phyloP scores from a whole-genome alignment of 2,329 filamentous ascomycete species.

The Cladosporium sp. region DNA sequence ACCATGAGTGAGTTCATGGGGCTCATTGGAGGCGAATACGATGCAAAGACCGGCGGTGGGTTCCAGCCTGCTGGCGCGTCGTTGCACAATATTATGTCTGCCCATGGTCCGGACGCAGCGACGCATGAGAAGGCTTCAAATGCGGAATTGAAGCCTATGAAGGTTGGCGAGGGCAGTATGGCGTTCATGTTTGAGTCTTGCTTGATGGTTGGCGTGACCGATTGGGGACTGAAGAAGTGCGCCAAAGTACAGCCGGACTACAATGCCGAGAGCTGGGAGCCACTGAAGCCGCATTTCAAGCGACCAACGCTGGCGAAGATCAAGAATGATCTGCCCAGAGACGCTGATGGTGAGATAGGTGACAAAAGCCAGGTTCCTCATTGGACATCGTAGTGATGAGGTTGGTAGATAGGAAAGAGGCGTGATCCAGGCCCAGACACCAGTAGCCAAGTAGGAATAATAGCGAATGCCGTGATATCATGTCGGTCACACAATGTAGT shows the following conservation, averaged over 20 bases:
- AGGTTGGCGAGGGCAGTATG: conserved; percentile 63
- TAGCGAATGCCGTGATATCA: too few relatives aligned
- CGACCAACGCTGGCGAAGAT: conserved; percentile 27
- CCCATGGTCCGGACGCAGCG: conserved; percentile 59
- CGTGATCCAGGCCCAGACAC: background rate
- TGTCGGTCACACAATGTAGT: background rate
- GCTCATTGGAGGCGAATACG: conserved; percentile 60
- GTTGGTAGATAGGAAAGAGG: background rate
- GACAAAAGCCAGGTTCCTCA: conserved; percentile 34
- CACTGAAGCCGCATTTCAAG: conserved; percentile 50
- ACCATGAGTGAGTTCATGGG: conserved; percentile 69
- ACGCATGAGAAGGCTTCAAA: conserved; percentile 60
- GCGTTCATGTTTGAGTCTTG: conserved; percentile 72
- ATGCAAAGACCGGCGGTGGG: conserved; percentile 58
- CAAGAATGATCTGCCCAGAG: conserved; percentile 26
- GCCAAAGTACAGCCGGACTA: conserved; percentile 72
- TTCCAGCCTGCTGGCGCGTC: conserved; percentile 63
- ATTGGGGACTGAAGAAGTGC: conserved; percentile 71
- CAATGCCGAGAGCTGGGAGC: conserved; percentile 78
- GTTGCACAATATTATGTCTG: conserved; percentile 49
- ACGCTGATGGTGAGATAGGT: conserved; percentile 28
- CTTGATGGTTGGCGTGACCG: conserved; percentile 70
- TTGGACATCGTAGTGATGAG: conserved; percentile 25
- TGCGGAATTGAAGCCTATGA: conserved; percentile 56
- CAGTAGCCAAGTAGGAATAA: too few relatives aligned